These are phyloP conservation scores for Syzygium aromaticum DNA, from an alignment of 345 rosid species.

Conservation along the genomic window DNA sequence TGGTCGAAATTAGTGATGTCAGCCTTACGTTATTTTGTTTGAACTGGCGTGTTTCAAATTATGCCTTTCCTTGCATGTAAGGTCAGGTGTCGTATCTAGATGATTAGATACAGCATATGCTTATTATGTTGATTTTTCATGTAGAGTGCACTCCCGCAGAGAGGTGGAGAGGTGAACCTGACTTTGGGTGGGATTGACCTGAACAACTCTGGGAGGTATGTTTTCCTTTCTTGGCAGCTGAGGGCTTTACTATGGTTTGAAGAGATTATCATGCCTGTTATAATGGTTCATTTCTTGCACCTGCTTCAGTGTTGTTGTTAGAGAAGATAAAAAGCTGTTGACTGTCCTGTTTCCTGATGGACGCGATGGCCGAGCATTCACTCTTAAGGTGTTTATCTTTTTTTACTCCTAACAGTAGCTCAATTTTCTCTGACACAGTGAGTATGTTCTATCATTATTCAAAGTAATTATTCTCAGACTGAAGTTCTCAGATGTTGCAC, in stretches of 20 bases:
- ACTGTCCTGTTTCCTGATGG: conserved; percentile 99
- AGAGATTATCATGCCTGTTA: not conserved
- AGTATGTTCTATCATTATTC: not conserved
- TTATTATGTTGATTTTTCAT: conserved; percentile 8
- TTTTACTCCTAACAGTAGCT: not conserved
- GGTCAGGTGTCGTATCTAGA: not conserved
- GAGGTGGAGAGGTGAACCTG: conserved; percentile 92
- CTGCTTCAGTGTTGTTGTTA: conserved; percentile 81
- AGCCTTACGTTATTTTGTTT: not conserved
- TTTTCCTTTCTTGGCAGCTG: not conserved
- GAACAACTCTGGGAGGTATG: conserved; percentile 94
- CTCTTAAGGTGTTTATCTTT: conserved; percentile 62
- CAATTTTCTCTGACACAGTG: not conserved
- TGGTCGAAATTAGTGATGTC: not conserved
- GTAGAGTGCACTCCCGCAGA: conserved; percentile 87
- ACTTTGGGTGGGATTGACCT: conserved; percentile 96
- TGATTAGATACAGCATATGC: not conserved
- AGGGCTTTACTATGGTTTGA: not conserved
- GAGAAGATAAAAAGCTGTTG: conserved; percentile 91
- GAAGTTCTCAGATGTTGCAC: not conserved
- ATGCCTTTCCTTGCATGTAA: not conserved
- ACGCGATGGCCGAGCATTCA: conserved; percentile 98
- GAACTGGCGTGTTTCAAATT: not conserved
- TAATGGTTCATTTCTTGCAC: conserved; percentile 9
- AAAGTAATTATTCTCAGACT: not conserved